These are phyloP conservation scores for Rhododendron williamsianum DNA, from an alignment of 148 eudicot genomes.

Conservation along the genomic window DNA sequence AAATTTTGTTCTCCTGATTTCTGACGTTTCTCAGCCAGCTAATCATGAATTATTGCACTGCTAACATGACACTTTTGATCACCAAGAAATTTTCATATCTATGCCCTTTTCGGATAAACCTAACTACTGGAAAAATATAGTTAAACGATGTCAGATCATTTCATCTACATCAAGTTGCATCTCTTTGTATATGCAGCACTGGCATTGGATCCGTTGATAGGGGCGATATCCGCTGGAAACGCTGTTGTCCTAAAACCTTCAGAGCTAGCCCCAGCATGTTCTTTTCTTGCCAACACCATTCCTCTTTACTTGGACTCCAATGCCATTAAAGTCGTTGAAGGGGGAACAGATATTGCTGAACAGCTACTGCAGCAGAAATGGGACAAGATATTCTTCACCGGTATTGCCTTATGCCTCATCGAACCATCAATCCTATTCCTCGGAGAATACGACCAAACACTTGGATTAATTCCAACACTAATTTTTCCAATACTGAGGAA, in stretches of 20 bases:
- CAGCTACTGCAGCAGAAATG: slow-evolving; percentile 47
- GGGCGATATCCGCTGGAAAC: slow-evolving; percentile 68
- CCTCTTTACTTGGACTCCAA: slow-evolving; percentile 43
- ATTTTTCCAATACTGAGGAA: too few species aligned
- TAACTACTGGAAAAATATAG: neutral
- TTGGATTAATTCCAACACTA: neutral
- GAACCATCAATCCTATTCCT: neutral
- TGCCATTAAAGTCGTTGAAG: slow-evolving; percentile 58
- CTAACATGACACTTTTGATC: neutral
- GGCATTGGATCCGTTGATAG: slow-evolving; percentile 57
- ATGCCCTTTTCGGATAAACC: neutral
- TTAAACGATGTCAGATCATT: neutral
- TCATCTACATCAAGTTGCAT: neutral
- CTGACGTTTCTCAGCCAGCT: neutral
- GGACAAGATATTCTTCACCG: slow-evolving; percentile 72
- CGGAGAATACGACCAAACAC: neutral
- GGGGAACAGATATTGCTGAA: slow-evolving; percentile 32
- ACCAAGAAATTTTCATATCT: neutral
- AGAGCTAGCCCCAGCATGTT: slow-evolving; percentile 47
- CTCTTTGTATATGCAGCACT: slow-evolving; percentile 23
- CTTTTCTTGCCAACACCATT: slow-evolving; percentile 43
- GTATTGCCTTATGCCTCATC: slow-evolving; percentile 13
- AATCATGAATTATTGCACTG: neutral
- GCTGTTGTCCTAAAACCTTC: slow-evolving; percentile 49
- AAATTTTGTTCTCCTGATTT: neutral